Evolutionary conservation across 352 stramenopile species (phyloP).

Genomic region (Globisporangium irregulare): DNA sequence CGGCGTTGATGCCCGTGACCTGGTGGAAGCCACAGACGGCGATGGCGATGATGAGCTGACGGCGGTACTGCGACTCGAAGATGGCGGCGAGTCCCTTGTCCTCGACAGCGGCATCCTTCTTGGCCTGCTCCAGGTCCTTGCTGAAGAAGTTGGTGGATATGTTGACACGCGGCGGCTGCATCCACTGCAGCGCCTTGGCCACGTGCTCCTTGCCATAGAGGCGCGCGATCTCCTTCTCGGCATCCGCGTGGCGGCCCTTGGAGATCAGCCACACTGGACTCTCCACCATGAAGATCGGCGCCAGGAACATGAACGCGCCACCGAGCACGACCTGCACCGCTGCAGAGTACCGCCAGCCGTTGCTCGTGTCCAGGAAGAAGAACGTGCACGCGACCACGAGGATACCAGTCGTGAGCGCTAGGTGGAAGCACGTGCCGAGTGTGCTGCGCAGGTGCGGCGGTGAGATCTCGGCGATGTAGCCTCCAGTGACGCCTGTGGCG

Average conservation of each 20-base stretch:
- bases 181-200: slow-evolving; percentile 30
- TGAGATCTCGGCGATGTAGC: slow-evolving; percentile 50
- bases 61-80: slow-evolving; percentile 25
- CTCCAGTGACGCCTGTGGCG: slow-evolving; percentile 35
- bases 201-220: slow-evolving; percentile 41
- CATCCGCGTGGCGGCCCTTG: slow-evolving; percentile 30
- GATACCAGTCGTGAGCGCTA: slow-evolving; percentile 34
- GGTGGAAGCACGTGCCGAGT: slow-evolving; percentile 35
- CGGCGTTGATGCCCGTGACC: slow-evolving; percentile 52
- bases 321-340: slow-evolving; percentile 51
- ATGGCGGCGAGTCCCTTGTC: slow-evolving; percentile 7
- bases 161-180: slow-evolving; percentile 11
- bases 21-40: slow-evolving; percentile 36
- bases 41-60: slow-evolving; percentile 35
- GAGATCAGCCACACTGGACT: slow-evolving; percentile 45
- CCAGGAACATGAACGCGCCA: slow-evolving; percentile 33
- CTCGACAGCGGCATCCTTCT: background rate
- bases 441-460: slow-evolving; percentile 35
- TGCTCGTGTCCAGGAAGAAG: slow-evolving; percentile 51
- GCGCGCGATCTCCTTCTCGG: slow-evolving; percentile 29
- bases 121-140: slow-evolving; percentile 7
- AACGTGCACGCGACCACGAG: slow-evolving; percentile 36
- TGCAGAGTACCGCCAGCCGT: slow-evolving; percentile 58
- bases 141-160: slow-evolving; percentile 3
- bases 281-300: slow-evolving; percentile 49